phyloP scores from a whole-genome alignment of 345 rosid species.

The Gossypium australe region DNA sequence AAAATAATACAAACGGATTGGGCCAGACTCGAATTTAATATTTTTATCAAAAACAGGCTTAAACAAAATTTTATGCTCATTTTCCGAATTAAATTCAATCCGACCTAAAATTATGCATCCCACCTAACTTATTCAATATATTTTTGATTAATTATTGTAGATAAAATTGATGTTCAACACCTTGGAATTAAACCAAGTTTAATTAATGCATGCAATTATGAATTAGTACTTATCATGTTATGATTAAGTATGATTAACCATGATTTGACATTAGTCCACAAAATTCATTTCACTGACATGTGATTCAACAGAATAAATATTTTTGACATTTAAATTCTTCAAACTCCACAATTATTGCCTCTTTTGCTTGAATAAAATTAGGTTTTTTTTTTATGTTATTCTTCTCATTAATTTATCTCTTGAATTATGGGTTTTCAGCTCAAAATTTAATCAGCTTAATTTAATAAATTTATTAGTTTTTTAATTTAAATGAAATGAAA shows the following conservation, averaged over 20 bases:
- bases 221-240: background rate
- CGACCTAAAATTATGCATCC: too few relatives aligned
- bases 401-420: background rate
- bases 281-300: background rate
- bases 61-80: too few relatives aligned
- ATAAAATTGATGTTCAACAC: background rate
- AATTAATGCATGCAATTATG: background rate
- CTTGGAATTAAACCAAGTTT: background rate
- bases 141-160: background rate
- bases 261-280: background rate
- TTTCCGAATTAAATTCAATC: too few relatives aligned
- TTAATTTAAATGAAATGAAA: too few relatives aligned
- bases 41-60: accelerated
- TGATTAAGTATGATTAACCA: background rate
- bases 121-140: too few relatives aligned
- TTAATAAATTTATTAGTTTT: too few relatives aligned
- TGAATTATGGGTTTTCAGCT: background rate
- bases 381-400: background rate
- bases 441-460: too few relatives aligned
- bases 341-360: too few relatives aligned
- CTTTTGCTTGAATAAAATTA: background rate
- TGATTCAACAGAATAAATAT: background rate
- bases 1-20: too few relatives aligned
- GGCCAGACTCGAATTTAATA: accelerated
- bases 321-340: background rate